Percentiles rank a stretch among this genome's conserved stretches.
These are phyloP conservation scores for Berberis thunbergii DNA, from an alignment of 164 flowering plant genomes.

Conservation along the genomic window DNA sequence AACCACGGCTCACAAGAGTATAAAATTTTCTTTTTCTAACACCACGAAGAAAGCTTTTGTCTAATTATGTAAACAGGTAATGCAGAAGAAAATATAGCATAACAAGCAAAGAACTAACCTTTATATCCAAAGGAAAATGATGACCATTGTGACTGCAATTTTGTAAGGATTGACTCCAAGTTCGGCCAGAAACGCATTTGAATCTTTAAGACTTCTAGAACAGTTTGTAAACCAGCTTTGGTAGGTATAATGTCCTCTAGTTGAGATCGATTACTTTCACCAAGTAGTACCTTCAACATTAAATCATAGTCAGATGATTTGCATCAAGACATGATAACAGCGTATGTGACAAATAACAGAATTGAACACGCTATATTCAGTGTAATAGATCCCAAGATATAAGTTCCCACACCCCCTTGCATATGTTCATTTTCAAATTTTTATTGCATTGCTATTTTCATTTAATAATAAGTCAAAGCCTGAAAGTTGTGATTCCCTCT, in stretches of 20 bases:
- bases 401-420: too few relatives aligned
- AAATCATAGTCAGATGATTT: constrained; percentile 3
- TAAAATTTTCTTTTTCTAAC: too few relatives aligned
- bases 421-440: too few relatives aligned
- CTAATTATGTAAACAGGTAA: not conserved
- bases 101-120: constrained; percentile 37
- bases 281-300: constrained; percentile 61
- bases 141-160: constrained; percentile 47
- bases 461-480: too few relatives aligned
- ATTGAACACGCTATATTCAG: too few relatives aligned
- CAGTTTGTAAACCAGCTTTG: constrained; percentile 53
- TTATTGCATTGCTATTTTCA: too few relatives aligned
- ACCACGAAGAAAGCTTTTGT: too few relatives aligned
- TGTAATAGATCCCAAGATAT: too few relatives aligned
- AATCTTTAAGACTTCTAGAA: constrained; percentile 66
- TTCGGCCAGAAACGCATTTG: constrained; percentile 76
- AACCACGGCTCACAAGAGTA: too few relatives aligned
- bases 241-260: constrained; percentile 40
- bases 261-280: constrained; percentile 46
- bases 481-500: too few relatives aligned
- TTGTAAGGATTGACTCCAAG: constrained; percentile 29
- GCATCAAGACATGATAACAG: not conserved
- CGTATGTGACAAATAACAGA: not conserved
- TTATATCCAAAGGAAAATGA: constrained; percentile 19
- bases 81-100: not conserved